These are phyloP conservation scores for Rhizopogon vinicolor DNA, from an alignment of 768 basidiomycete genomes.

Conservation along the genomic window DNA sequence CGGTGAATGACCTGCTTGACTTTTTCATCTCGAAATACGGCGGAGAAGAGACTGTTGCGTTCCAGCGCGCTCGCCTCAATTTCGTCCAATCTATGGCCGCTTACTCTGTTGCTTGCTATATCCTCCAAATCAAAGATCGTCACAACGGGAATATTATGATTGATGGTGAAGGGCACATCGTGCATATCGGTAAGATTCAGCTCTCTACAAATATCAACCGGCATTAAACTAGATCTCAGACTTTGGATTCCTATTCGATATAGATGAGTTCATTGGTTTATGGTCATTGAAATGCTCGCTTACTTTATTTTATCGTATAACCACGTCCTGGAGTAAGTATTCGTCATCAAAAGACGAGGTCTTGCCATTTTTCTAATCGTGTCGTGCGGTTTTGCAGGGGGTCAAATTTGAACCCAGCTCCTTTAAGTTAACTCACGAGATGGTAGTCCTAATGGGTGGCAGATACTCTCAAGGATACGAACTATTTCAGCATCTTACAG, in stretches of 20 bases:
- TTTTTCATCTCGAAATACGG: slow-evolving; percentile 96
- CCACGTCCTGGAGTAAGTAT: slow-evolving; percentile 58
- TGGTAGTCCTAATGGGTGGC: slow-evolving; percentile 98
- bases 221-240: slow-evolving; percentile 40
- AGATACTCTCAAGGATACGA: slow-evolving; percentile 91
- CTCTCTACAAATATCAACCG: not conserved
- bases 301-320: slow-evolving; percentile 21
- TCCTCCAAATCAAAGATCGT: slow-evolving; percentile 96
- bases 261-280: slow-evolving; percentile 72
- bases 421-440: slow-evolving; percentile 98
- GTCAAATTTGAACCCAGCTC: slow-evolving; percentile 98
- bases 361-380: slow-evolving; percentile 3
- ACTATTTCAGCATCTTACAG: slow-evolving; percentile 87
- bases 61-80: slow-evolving; percentile 90
- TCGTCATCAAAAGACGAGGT: not conserved
- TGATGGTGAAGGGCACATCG: slow-evolving; percentile 94
- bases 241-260: slow-evolving; percentile 96
- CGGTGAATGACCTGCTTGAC: slow-evolving; percentile 91
- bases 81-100: slow-evolving; percentile 99
- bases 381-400: slow-evolving; percentile 48
- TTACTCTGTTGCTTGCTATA: slow-evolving; percentile 97
- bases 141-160: slow-evolving; percentile 99
- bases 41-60: slow-evolving; percentile 80
- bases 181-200: slow-evolving; percentile 76
- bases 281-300: slow-evolving; percentile 10